phyloP scores from a whole-genome alignment of 306 rosid species.

The Medicago lupulina region DNA sequence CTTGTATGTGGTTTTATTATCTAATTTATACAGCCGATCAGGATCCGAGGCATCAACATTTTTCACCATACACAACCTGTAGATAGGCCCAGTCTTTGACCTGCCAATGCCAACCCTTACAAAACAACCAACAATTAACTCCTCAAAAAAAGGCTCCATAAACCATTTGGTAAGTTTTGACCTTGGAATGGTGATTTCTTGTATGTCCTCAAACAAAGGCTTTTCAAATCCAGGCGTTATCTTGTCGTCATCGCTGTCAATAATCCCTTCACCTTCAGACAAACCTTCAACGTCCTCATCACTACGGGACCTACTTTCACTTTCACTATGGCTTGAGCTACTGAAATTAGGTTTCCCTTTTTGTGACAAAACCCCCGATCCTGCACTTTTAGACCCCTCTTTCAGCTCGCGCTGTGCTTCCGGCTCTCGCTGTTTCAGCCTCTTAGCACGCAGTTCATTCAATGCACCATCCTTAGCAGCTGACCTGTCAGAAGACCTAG shows the following conservation, averaged over 20 bases:
- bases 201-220: slow-evolving; percentile 76
- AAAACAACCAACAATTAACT: slow-evolving; percentile 92
- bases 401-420: slow-evolving; percentile 65
- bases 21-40: slow-evolving; percentile 75
- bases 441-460: slow-evolving; percentile 89
- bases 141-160: slow-evolving; percentile 97
- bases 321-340: slow-evolving; percentile 85
- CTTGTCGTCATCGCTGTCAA: slow-evolving; percentile 84
- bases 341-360: slow-evolving; percentile 64
- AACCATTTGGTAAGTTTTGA: slow-evolving; percentile 90
- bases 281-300: slow-evolving; percentile 67
- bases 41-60: slow-evolving; percentile 90
- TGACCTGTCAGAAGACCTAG: slow-evolving; percentile 81
- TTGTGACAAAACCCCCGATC: slow-evolving; percentile 52
- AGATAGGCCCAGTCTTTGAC: slow-evolving; percentile 76
- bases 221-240: slow-evolving; percentile 58
- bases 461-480: slow-evolving; percentile 86
- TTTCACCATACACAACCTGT: slow-evolving; percentile 88
- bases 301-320: slow-evolving; percentile 75
- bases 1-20: slow-evolving; percentile 78
- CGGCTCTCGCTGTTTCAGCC: slow-evolving; percentile 89
- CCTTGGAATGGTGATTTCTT: slow-evolving; percentile 80
- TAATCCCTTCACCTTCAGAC: slow-evolving; percentile 72
- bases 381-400: slow-evolving; percentile 69
- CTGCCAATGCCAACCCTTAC: slow-evolving; percentile 97